These are phyloP conservation scores for Aspergillus arachidicola DNA, from an alignment of 2,329 filamentous ascomycete species.

Conservation along the genomic window DNA sequence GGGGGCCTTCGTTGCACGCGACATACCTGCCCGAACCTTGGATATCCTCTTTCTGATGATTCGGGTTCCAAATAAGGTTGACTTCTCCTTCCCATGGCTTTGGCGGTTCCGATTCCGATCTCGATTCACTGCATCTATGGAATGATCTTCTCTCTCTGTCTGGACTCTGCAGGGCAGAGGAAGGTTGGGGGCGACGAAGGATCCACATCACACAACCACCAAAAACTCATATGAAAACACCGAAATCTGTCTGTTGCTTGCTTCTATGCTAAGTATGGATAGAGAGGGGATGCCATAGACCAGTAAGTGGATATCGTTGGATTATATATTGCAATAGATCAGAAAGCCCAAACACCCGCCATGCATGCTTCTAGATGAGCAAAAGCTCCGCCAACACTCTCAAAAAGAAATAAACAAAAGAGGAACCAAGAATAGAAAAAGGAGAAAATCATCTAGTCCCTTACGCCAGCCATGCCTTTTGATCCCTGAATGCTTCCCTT, in stretches of 20 bases:
- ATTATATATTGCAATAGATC: background rate
- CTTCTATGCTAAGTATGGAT: background rate
- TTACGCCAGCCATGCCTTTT: constrained; percentile 12
- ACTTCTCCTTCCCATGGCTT: background rate
- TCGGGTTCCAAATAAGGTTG: background rate
- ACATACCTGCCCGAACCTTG: background rate
- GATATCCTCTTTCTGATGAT: background rate
- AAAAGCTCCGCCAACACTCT: background rate
- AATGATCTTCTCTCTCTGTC: background rate
- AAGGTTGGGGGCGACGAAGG: no score
- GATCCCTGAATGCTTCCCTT: constrained; percentile 2
- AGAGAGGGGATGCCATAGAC: background rate
- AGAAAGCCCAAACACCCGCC: background rate
- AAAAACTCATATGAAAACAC: background rate
- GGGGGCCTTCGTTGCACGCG: background rate
- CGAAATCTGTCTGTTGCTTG: background rate
- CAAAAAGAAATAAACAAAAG: background rate
- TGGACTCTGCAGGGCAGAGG: no score
- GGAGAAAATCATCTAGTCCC: background rate
- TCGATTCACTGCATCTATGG: background rate
- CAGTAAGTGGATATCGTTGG: constrained; percentile 4
- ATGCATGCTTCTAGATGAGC: constrained; percentile 3
- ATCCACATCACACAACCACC: background rate
- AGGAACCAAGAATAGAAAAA: background rate
- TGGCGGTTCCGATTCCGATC: background rate